Evolutionary conservation across 441 rosid species (phyloP), one percentile per base, ranked within the genome.

Genomic region (Capsella rubella): DNA sequence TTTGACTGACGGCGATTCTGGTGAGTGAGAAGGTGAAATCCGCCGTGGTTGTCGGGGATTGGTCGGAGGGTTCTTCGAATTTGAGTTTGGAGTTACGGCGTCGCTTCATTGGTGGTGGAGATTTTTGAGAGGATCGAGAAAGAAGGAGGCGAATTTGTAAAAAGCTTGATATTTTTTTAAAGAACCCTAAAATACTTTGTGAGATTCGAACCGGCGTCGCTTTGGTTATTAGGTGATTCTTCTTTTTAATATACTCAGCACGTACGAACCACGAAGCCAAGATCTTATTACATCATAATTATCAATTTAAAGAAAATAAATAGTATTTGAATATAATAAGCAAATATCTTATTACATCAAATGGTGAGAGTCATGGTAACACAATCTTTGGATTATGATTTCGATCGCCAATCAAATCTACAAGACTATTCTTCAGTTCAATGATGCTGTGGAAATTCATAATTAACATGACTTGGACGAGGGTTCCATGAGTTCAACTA

Each of bases 1-100:
- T 82, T 80, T 88, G 93, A 18, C 87, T 68, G 50, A 90, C 83
- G 39, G 90, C 90, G 39, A 80, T 68, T 84, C 62, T 76, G 43
- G 82, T 82, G 32, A 85, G 27, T 11, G 79, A 34, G 78, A 81
- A 82, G 21, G 82, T 67, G 69, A 74, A 86, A 8, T 80, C 83
- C 13, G 71, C 6, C 29, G 49, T 16, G 29, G 50, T 14, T 6
- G 60, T 8, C 21, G 55, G 53, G 56, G 75, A 71, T 76, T 71
- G 67, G 46, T 77, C 62, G 56, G 76, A 4, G 55, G 71, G 0
- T 40, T 34, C 54, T 39, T 55, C 31, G 14, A 32, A 4, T 9
- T 32, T 39, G 1, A 37, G 40, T 49, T 1, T 63, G 47, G 60
- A 4, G 39, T 47, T 57, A 49, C 72, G 72, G 32, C 68, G 72